A percentile compares a stretch with the other conserved stretches of the same genome.
These are phyloP conservation scores for Salisapilia sapeloensis DNA, from an alignment of 352 stramenopile species.

Conservation along the genomic window DNA sequence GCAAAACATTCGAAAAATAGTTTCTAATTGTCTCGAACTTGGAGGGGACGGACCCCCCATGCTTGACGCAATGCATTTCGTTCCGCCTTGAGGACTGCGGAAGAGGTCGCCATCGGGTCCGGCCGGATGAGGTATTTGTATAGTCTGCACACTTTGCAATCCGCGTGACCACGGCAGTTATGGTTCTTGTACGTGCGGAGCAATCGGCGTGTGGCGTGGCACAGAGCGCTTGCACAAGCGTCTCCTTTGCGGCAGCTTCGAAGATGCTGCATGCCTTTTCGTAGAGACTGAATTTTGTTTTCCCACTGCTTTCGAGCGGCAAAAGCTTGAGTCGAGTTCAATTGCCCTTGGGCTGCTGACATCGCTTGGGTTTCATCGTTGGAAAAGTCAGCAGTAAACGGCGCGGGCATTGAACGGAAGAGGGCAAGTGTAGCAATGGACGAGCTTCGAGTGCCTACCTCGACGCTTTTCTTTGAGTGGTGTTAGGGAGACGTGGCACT, in stretches of 20 bases:
- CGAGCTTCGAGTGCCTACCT: no score
- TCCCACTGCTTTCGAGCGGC: constrained; percentile 51
- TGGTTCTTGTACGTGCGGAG: constrained; percentile 49
- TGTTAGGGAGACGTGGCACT: no score
- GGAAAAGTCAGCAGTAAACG: no score
- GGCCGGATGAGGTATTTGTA: constrained; percentile 38
- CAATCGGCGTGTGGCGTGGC: constrained; percentile 44
- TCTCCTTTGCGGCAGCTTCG: constrained; percentile 24
- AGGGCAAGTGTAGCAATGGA: no score
- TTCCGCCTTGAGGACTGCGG: constrained; percentile 6
- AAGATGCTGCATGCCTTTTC: constrained; percentile 48
- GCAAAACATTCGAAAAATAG: neutral
- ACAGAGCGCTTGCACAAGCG: constrained; percentile 48
- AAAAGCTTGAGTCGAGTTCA: no score
- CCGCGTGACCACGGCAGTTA: constrained; percentile 16
- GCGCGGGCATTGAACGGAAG: no score
- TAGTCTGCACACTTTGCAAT: constrained; percentile 68
- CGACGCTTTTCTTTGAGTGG: no score
- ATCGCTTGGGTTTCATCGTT: no score
- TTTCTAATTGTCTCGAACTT: neutral
- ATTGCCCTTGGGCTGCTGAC: no score
- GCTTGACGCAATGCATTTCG: constrained; percentile 1
- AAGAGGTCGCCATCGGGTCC: constrained; percentile 3
- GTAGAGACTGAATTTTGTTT: constrained; percentile 38
- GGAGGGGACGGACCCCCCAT: neutral